Base-by-base conservation (phyloP, 805 yeast genomes). In the Saturnispora bothae region DNA sequence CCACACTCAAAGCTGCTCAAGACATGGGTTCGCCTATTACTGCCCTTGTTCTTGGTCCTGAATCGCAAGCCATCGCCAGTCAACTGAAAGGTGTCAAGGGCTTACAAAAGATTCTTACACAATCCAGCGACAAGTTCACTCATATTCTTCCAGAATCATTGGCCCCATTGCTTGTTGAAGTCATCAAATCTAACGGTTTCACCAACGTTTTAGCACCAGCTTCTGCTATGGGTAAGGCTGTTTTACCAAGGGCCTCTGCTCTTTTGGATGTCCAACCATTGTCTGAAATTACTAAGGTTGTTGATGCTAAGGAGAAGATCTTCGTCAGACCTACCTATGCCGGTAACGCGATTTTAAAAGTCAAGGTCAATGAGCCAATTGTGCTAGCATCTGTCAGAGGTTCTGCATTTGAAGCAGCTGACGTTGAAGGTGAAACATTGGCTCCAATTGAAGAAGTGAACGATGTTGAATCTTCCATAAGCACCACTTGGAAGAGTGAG, bases 251-350 rank as follows among this genome's bases (percentile, higher is more conserved):
- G 47, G 68, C 82, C 17, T 94, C 84, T 25, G 96, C 96, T 1
- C 52, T 81, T 40, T 63, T 89, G 35, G 94, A 89, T 53, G 70
- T 73, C 17, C 96, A 89, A 63, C 96, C 96, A 21, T 63, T 92
- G 36, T 76, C 89, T 20, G 97, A 89, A 54, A 70, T 92, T 41
- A 73, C 71, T 48, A 71, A 73, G 51, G 78, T 89, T 28, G 72
- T 71, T 46, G 64, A 74, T 36, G 67, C 73, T 14, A 22, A 32
- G 14, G 28, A 32, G 21, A 73, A 70, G 44, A 81, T 92, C 6
- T 92, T 89, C 60, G 77, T 80, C 28, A 79, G 97, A 59, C 96
- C 97, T 33, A 85, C 89, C 28, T 92, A 83, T 56, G 97, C 98
- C 16, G 98, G 98, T 34, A 92, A 92, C 60, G 94, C 94, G 4